Conservation (phyloP, 2,329 filamentous ascomycete species). For the Beauveria sp. region DNA sequence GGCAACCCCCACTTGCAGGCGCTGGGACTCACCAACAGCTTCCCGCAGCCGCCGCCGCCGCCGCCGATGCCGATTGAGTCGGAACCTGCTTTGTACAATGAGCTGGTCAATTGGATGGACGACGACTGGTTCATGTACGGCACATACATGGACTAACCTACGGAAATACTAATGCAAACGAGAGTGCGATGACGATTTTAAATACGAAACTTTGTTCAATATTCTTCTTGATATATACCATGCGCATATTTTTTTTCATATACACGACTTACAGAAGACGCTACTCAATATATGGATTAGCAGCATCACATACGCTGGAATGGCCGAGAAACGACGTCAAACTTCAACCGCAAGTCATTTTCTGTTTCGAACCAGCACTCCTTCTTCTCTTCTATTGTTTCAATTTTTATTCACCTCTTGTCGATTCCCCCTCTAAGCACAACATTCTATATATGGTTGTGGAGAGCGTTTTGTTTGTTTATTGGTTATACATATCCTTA, state of each 20-base stretch:
- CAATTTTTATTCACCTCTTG: background rate
- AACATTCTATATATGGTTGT: background rate
- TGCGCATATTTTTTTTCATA: background rate
- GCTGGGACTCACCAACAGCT: conserved; percentile 8
- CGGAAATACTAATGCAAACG: background rate
- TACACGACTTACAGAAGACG: background rate
- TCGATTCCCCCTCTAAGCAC: background rate
- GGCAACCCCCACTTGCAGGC: conserved; percentile 14
- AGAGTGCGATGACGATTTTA: background rate
- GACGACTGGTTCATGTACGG: conserved; percentile 27
- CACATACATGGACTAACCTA: conserved; percentile 16
- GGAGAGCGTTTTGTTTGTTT: background rate
- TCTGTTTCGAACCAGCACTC: background rate
- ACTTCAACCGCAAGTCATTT: background rate
- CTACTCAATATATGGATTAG: background rate
- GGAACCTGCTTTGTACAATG: conserved; percentile 26
- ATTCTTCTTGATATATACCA: background rate
- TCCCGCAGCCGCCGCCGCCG: conserved; percentile 13
- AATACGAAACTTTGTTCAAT: background rate
- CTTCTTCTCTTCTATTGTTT: background rate
- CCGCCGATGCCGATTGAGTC: conserved; percentile 23
- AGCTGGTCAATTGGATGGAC: conserved; percentile 31
- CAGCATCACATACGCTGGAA: background rate
- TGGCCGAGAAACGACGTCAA: background rate
- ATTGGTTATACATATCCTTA: background rate